Conservation (phyloP, 108 stramenopile genomes). For the Schizochytrium sp. region DNA sequence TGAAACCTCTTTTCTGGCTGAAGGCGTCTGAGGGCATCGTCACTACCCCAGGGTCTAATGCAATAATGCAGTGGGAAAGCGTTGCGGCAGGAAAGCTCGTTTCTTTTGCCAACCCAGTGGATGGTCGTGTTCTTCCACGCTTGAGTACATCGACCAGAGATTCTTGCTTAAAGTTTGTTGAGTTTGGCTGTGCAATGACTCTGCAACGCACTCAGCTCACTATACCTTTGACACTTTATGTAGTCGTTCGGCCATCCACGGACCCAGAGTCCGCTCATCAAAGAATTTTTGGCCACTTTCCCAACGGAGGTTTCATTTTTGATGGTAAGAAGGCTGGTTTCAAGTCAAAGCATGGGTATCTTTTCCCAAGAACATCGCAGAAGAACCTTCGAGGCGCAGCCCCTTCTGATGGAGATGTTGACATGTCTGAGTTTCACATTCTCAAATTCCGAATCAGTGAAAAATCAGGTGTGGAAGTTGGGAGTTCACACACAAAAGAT, state of each 20-base stretch:
- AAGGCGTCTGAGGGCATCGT: neutral
- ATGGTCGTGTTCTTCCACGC: neutral
- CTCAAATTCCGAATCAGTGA: slow-evolving; percentile 29
- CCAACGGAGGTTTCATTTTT: slow-evolving; percentile 51
- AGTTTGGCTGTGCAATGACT: slow-evolving; percentile 25
- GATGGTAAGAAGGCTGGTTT: slow-evolving; percentile 12
- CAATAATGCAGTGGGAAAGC: neutral
- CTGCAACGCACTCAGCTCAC: neutral
- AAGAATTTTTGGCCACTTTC: slow-evolving; percentile 39
- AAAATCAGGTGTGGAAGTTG: slow-evolving; percentile 26
- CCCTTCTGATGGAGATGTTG: neutral
- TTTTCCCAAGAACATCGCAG: neutral
- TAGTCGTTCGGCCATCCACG: neutral
- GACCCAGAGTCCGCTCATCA: slow-evolving; percentile 1
- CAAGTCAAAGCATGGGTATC: slow-evolving; percentile 31
- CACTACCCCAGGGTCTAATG: neutral
- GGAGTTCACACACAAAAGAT: neutral
- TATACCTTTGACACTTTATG: slow-evolving; percentile 31
- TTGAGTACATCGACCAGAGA: neutral
- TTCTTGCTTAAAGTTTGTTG: neutral
- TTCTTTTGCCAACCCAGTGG: neutral
- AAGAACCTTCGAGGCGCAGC: neutral
- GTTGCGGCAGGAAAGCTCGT: neutral
- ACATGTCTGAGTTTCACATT: neutral
- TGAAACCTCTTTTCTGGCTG: neutral